Evolutionary conservation across 495 filamentous ascomycete species (phyloP).

Genomic region (Corynascus novoguineensis): DNA sequence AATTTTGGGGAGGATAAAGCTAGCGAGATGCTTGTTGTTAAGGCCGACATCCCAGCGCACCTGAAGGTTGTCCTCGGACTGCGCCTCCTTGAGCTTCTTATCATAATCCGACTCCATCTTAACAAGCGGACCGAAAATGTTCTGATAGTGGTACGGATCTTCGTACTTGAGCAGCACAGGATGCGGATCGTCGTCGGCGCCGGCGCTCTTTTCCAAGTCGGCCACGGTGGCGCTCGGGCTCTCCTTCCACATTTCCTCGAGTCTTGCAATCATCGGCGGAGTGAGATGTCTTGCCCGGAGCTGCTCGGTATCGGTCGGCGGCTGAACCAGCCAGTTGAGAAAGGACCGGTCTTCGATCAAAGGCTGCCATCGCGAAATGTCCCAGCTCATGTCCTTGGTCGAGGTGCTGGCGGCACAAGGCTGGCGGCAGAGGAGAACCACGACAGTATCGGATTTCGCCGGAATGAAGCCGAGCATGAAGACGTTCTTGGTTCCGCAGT

Average conservation of each 20-base stretch:
- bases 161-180: slow-evolving; percentile 93
- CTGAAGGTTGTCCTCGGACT: slow-evolving; percentile 89
- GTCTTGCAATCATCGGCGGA: slow-evolving; percentile 90
- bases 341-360: slow-evolving; percentile 97
- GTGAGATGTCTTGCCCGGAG: slow-evolving; percentile 90
- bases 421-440: slow-evolving; percentile 93
- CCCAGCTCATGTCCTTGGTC: slow-evolving; percentile 99
- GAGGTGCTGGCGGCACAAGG: slow-evolving; percentile 91
- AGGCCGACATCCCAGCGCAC: slow-evolving; percentile 95
- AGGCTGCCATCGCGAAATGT: slow-evolving; percentile 95
- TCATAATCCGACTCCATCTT: slow-evolving; percentile 99
- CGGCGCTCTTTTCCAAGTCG: slow-evolving; percentile 88
- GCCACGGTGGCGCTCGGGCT: slow-evolving; percentile 83
- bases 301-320: slow-evolving; percentile 90
- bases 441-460: slow-evolving; percentile 97
- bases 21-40: slow-evolving; percentile 96
- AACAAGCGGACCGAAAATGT: slow-evolving; percentile 95
- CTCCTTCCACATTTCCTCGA: slow-evolving; percentile 99
- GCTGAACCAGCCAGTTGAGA: slow-evolving; percentile 84
- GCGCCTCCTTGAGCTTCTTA: slow-evolving; percentile 95
- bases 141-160: slow-evolving; percentile 98
- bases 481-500: slow-evolving; percentile 98
- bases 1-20: slow-evolving; percentile 93
- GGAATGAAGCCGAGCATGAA: slow-evolving; percentile 99
- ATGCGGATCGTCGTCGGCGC: slow-evolving; percentile 90